phyloP scores from a whole-genome alignment of 257 asterid genomes.

The Plantago ovata region DNA sequence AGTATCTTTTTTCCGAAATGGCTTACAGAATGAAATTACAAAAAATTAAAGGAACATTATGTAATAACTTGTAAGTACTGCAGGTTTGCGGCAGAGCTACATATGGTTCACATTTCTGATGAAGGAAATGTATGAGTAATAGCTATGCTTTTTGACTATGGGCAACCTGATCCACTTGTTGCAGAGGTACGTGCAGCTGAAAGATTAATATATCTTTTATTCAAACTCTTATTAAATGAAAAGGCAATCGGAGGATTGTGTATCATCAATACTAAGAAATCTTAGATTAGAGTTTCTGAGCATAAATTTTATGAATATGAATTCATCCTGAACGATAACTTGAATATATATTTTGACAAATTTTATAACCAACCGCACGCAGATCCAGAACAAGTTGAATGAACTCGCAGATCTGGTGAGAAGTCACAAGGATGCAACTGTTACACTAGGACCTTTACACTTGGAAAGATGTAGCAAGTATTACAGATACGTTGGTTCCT shows the following conservation, averaged over 20 bases:
- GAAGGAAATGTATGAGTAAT: constrained; percentile 52
- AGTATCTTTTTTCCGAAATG: too few relatives aligned
- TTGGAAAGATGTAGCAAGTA: constrained; percentile 47
- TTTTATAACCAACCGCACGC: neutral
- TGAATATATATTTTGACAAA: too few relatives aligned
- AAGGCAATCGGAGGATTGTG: too few relatives aligned
- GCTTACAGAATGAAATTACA: too few relatives aligned
- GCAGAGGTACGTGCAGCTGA: constrained; percentile 45
- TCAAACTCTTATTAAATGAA: too few relatives aligned
- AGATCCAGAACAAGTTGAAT: constrained; percentile 45
- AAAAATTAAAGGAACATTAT: too few relatives aligned
- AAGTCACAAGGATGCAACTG: constrained; percentile 26
- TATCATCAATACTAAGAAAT: too few relatives aligned
- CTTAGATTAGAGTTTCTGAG: too few relatives aligned
- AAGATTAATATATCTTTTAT: neutral
- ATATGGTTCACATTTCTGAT: constrained; percentile 56
- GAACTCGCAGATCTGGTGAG: constrained; percentile 30
- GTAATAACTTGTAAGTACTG: too few relatives aligned
- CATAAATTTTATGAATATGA: neutral
- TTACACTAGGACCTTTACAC: constrained; percentile 39
- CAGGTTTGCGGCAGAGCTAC: constrained; percentile 78
- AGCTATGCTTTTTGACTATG: constrained; percentile 43
- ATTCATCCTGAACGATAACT: too few relatives aligned
- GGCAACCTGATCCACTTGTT: constrained; percentile 65
- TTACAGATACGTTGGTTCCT: constrained; percentile 63